Evolutionary conservation across 108 stramenopile genomes (phyloP).

Genomic region (Pseudonitzschia delicatissima): DNA sequence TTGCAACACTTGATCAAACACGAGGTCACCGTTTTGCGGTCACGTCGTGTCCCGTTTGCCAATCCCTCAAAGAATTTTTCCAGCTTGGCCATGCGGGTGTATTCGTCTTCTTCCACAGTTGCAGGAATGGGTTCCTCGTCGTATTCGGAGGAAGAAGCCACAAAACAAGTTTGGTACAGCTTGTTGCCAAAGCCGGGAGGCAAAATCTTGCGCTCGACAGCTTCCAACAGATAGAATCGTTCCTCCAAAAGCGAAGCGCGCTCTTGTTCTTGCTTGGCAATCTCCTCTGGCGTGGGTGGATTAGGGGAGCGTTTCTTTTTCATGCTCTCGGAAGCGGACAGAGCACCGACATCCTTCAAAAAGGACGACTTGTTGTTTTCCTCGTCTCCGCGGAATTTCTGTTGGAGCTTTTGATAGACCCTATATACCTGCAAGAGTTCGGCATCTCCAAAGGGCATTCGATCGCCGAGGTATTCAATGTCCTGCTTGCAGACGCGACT

Average conservation of each 20-base stretch:
- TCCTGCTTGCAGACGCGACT: conserved; percentile 32
- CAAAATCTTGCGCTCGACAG: conserved; percentile 35
- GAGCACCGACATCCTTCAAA: conserved; percentile 29
- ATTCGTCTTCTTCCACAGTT: conserved; percentile 21
- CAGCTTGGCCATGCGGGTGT: conserved; percentile 29
- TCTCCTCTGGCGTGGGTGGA: background rate
- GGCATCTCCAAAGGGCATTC: conserved; percentile 56
- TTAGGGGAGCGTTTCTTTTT: background rate
- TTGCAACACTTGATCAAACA: conserved; percentile 30
- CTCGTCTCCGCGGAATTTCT: background rate
- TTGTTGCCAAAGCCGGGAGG: conserved; percentile 34
- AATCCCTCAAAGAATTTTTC: conserved; percentile 52
- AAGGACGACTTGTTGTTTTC: conserved; percentile 21
- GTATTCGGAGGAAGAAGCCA: conserved; percentile 11
- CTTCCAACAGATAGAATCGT: conserved; percentile 26
- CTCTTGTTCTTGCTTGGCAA: background rate
- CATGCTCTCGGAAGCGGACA: conserved; percentile 3
- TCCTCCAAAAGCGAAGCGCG: conserved; percentile 7
- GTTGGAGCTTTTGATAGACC: conserved; percentile 17
- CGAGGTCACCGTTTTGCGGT: conserved; percentile 28
- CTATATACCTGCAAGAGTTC: conserved; percentile 46
- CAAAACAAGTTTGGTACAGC: conserved; percentile 39
- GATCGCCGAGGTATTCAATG: conserved; percentile 45
- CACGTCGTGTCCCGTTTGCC: conserved; percentile 32
- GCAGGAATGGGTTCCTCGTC: conserved; percentile 7